phyloP scores from a whole-genome alignment of 441 rosid genomes.

The Sinapis alba region DNA sequence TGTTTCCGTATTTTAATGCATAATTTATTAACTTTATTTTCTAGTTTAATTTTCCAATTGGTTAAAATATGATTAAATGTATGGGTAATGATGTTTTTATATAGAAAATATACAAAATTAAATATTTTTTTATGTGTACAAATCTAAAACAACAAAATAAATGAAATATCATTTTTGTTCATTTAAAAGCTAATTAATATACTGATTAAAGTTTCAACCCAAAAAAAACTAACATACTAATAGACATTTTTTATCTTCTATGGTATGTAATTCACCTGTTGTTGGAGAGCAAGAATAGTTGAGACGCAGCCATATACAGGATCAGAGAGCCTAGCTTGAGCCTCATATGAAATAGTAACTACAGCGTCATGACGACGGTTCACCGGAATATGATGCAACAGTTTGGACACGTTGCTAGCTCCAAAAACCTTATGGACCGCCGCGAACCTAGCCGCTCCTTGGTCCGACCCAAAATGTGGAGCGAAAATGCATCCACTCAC shows the following conservation, averaged over 20 bases:
- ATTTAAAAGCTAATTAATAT: neutral
- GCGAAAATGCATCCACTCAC: slow-evolving; percentile 81
- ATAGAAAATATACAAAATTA: too few relatives aligned
- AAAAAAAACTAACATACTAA: neutral
- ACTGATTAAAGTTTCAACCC: neutral
- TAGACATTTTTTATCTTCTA: neutral
- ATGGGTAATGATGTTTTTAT: too few relatives aligned
- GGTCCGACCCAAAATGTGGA: slow-evolving; percentile 87
- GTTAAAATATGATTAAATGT: too few relatives aligned
- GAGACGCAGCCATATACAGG: slow-evolving; percentile 94
- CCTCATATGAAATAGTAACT: slow-evolving; percentile 83
- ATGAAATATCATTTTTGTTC: neutral
- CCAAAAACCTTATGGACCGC: slow-evolving; percentile 96
- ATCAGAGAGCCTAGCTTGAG: slow-evolving; percentile 92
- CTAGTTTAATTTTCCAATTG: too few relatives aligned
- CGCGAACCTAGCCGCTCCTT: slow-evolving; percentile 86
- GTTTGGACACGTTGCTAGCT: slow-evolving; percentile 87
- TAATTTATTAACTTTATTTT: too few relatives aligned
- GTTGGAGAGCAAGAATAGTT: slow-evolving; percentile 85
- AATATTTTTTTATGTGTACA: too few relatives aligned
- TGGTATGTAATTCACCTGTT: slow-evolving; percentile 56
- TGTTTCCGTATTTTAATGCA: too few relatives aligned
- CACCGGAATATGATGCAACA: slow-evolving; percentile 75
- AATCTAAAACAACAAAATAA: too few relatives aligned
- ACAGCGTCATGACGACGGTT: slow-evolving; percentile 86